Evolutionary conservation across 2,329 filamentous ascomycete genomes (phyloP), one percentile per base, ranked within the genome.

Genomic region (Chaetomium sp.): DNA sequence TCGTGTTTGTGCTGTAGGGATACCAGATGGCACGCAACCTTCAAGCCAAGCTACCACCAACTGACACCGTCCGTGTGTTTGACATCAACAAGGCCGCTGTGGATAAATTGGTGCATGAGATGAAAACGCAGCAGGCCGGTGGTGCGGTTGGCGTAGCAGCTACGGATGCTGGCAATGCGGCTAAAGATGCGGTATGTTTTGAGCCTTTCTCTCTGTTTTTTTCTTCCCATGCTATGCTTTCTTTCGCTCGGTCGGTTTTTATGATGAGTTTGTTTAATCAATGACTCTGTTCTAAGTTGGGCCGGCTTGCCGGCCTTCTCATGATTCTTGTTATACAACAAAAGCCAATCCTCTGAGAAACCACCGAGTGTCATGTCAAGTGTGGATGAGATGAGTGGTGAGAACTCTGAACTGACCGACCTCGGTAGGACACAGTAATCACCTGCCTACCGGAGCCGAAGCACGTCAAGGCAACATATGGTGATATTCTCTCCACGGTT

Each of bases 381-480:
- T 6, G 34, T 44, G 6, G 4, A 42, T 11, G 6, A 10, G 35
- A 37, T 8, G 32, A 41, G 14, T 40, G 34, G 42, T 10, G 9
- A 47, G 7, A 44, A 27, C 4, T 19, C 48, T 46, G 37, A n/a
- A 34, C 55, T 62, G 55, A 63, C 57, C 33, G 10, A 5, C 4
- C 34, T 42, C 8, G 12, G 49, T n/a, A 62, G 57, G 58, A 62
- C 47, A 59, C 84, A 35, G 84, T 95, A 59, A 84, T 99, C 54
- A 95, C 91, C 10, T 91, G 90, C 57, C 81, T 99, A 1, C 94
- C 94, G 0, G 90, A 95, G 65, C 90, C 92, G 1, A 79, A 86
- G 34, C 92, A 97, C 68, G 92, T 97, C 55, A 87, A 88, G 67
- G 80, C 81, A 51, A 90, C 96, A 41, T 96, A 91, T 71, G 76